Percentiles rank a stretch among this genome's conserved stretches.
Evolutionary conservation across 1,284 basidiomycete genomes (phyloP).

Genomic region (Apiotrichum siamense): DNA sequence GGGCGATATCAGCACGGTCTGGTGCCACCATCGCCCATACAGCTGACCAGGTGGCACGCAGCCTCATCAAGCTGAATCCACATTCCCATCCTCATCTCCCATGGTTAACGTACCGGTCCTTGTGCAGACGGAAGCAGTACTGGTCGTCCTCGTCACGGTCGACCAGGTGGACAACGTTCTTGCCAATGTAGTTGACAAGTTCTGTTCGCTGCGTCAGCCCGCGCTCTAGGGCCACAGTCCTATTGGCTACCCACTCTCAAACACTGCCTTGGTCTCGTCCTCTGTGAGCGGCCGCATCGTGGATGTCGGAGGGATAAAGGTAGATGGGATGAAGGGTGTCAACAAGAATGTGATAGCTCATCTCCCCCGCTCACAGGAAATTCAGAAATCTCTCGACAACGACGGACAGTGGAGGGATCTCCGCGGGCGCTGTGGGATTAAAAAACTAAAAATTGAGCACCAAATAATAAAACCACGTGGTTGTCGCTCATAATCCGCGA

Average conservation of each 20-base stretch:
- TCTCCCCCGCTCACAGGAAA: too few relatives aligned
- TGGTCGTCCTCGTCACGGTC: slow-evolving; percentile 49
- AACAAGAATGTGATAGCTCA: too few relatives aligned
- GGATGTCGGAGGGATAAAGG: background rate
- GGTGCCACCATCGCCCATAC: too few relatives aligned
- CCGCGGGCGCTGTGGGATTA: background rate
- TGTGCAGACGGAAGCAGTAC: slow-evolving; percentile 83
- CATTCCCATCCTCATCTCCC: background rate
- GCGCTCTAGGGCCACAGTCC: background rate
- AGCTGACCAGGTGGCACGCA: too few relatives aligned
- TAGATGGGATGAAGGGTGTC: background rate
- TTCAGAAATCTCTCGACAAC: background rate
- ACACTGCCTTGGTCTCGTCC: slow-evolving; percentile 50
- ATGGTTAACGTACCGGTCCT: slow-evolving; percentile 56
- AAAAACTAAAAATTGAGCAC: background rate
- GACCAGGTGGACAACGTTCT: slow-evolving; percentile 49
- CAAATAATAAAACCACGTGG: slow-evolving; percentile 16
- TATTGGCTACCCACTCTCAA: slow-evolving; percentile 42
- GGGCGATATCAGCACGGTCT: too few relatives aligned
- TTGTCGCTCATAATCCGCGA: background rate
- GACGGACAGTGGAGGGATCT: background rate
- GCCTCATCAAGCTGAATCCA: background rate
- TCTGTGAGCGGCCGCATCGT: slow-evolving; percentile 48
- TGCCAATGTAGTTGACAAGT: slow-evolving; percentile 50
- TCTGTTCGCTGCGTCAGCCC: slow-evolving; percentile 23